Conservation (phyloP, 192 early-diverging fungal genomes). For the Backusella luteola region DNA sequence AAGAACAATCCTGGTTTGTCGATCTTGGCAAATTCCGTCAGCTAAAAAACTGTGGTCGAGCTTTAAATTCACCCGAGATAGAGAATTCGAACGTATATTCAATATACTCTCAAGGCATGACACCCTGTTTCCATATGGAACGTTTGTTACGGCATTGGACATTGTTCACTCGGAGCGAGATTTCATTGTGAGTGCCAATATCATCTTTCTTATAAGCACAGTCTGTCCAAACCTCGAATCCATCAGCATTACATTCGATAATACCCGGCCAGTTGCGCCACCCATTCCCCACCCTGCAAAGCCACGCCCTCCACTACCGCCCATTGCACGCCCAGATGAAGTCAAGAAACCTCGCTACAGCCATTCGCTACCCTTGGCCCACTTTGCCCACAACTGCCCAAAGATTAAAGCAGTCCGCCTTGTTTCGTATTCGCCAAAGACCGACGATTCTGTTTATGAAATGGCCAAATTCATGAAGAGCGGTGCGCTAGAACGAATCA, state of each 20-base stretch:
- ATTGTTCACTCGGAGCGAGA: conserved; percentile 32
- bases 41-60: conserved; percentile 22
- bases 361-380: conserved; percentile 23
- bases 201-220: conserved; percentile 22
- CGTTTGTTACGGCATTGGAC: conserved; percentile 20
- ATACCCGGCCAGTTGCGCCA: conserved; percentile 19
- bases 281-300: background rate
- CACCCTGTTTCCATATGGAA: conserved; percentile 17
- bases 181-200: conserved; percentile 21
- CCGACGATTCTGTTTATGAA: conserved; percentile 37
- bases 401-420: conserved; percentile 21
- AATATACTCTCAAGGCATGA: conserved; percentile 20
- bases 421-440: conserved; percentile 29
- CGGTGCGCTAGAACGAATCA: conserved; percentile 12
- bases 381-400: conserved; percentile 34
- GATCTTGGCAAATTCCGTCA: conserved; percentile 20
- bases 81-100: conserved; percentile 35
- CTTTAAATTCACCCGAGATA: conserved; percentile 26
- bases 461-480: conserved; percentile 30
- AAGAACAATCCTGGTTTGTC: conserved; percentile 13
- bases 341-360: conserved; percentile 6
- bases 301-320: background rate
- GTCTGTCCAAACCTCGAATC: conserved; percentile 27
- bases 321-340: background rate
- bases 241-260: conserved; percentile 25